A percentile compares a stretch with the other conserved stretches of the same genome.
Evolutionary conservation across 2,329 filamentous ascomycete genomes (phyloP).

Genomic region (Knoxdaviesia capensis): DNA sequence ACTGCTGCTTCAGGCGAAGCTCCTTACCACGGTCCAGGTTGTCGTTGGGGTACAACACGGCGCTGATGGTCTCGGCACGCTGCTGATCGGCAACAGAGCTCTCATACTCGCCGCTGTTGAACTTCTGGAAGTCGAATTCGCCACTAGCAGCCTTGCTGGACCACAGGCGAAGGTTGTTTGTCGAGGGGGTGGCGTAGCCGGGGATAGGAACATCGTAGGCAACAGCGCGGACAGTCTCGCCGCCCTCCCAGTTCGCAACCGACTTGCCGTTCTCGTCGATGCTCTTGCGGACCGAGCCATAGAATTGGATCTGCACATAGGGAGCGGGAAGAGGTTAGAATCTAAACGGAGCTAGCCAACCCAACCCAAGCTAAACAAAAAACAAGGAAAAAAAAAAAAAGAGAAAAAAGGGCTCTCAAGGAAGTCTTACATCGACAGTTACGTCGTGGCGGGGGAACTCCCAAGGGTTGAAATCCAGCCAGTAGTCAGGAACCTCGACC

Average conservation of each 20-base stretch:
- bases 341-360: not conserved
- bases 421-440: slow-evolving; percentile 51
- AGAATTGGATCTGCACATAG: slow-evolving; percentile 59
- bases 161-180: slow-evolving; percentile 94
- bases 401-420: not conserved
- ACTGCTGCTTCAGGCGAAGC: slow-evolving; percentile 93
- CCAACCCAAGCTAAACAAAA: too few relatives aligned
- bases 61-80: slow-evolving; percentile 95
- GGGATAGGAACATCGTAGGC: slow-evolving; percentile 89
- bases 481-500: slow-evolving; percentile 95
- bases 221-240: slow-evolving; percentile 78
- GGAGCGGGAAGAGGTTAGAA: not conserved
- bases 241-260: slow-evolving; percentile 66
- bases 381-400: not conserved
- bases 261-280: slow-evolving; percentile 58
- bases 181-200: slow-evolving; percentile 72
- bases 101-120: slow-evolving; percentile 96
- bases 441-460: slow-evolving; percentile 94
- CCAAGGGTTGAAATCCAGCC: slow-evolving; percentile 99
- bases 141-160: slow-evolving; percentile 92
- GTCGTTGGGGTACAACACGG: slow-evolving; percentile 92
- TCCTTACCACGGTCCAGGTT: slow-evolving; percentile 94
- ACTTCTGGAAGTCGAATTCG: slow-evolving; percentile 98
- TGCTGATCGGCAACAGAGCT: slow-evolving; percentile 96
- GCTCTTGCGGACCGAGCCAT: slow-evolving; percentile 61